phyloP scores from a whole-genome alignment of 495 filamentous ascomycete genomes.

The Xylaria acuta region DNA sequence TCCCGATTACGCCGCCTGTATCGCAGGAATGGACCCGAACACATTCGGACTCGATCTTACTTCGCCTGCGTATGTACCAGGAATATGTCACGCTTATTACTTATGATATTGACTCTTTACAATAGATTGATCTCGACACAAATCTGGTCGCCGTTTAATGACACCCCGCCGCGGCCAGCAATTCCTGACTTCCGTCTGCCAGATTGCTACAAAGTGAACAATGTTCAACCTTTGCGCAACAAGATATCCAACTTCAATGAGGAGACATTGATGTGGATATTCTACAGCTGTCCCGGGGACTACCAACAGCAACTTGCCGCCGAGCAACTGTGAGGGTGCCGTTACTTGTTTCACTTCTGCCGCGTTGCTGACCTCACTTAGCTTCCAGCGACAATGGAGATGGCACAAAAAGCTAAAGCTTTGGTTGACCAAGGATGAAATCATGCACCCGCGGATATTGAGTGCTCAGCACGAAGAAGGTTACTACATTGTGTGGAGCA shows the following conservation, averaged over 20 bases:
- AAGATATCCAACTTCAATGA: conserved; percentile 85
- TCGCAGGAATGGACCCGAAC: conserved; percentile 79
- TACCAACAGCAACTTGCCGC: conserved; percentile 85
- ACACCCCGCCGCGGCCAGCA: conserved; percentile 69
- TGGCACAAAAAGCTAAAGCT: conserved; percentile 89
- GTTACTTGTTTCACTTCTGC: conserved; percentile 19
- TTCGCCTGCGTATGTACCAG: conserved; percentile 70
- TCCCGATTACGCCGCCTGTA: conserved; percentile 75
- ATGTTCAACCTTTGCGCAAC: conserved; percentile 78
- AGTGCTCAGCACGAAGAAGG: conserved; percentile 78
- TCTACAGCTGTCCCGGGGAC: conserved; percentile 87
- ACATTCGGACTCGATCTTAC: conserved; percentile 79
- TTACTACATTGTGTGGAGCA: conserved; percentile 89
- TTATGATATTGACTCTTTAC: conserved; percentile 7
- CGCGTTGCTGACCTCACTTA: conserved; percentile 30
- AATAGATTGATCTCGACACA: conserved; percentile 50
- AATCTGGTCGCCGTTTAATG: conserved; percentile 71
- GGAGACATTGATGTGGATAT: conserved; percentile 92
- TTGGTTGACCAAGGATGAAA: conserved; percentile 89
- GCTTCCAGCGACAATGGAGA: conserved; percentile 79
- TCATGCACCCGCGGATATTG: conserved; percentile 70
- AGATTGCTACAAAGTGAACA: conserved; percentile 84
- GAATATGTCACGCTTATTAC: not conserved
- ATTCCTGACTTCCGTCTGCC: conserved; percentile 81
- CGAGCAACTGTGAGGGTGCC: conserved; percentile 67